Conservation (phyloP, 371 early-diverging fungal species). For the Dinochytrium kinnereticum region DNA sequence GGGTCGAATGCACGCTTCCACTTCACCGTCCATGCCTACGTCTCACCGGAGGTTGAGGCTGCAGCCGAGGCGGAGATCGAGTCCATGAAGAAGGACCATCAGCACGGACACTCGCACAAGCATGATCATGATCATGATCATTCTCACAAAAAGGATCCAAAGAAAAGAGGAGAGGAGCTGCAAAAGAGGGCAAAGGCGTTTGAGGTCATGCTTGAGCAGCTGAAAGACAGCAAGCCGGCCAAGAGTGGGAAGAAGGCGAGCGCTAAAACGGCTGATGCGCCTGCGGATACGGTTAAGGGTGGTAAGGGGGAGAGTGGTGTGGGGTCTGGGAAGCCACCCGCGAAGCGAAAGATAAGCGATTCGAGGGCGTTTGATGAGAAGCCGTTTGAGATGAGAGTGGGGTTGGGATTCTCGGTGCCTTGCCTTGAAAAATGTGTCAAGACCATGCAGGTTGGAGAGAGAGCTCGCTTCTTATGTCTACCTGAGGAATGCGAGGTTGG, state of each 20-base stretch:
- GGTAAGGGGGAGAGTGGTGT: neutral
- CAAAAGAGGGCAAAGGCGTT: slow-evolving; percentile 22
- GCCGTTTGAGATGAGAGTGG: slow-evolving; percentile 50
- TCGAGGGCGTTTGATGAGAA: slow-evolving; percentile 29
- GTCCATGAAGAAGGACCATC: slow-evolving; percentile 24
- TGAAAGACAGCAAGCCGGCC: slow-evolving; percentile 16
- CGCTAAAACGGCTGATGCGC: too few relatives aligned
- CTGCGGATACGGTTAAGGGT: neutral
- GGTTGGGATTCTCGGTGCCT: slow-evolving; percentile 50
- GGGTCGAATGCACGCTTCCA: slow-evolving; percentile 53
- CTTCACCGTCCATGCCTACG: slow-evolving; percentile 46
- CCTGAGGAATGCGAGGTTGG: slow-evolving; percentile 49
- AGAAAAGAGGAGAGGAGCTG: slow-evolving; percentile 18
- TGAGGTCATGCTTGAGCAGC: slow-evolving; percentile 30
- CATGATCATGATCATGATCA: slow-evolving; percentile 19
- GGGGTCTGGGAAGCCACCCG: slow-evolving; percentile 21
- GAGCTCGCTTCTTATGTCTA: slow-evolving; percentile 52
- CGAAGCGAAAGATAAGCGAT: slow-evolving; percentile 31
- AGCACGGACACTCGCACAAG: slow-evolving; percentile 27
- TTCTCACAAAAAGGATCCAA: neutral
- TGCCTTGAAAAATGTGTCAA: slow-evolving; percentile 51
- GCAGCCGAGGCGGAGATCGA: slow-evolving; percentile 26
- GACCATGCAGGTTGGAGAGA: slow-evolving; percentile 49
- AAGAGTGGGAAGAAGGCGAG: neutral
- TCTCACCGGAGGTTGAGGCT: slow-evolving; percentile 27